phyloP scores from a whole-genome alignment of 2,329 filamentous ascomycete genomes.

The Sarocladiaceae sp. region DNA sequence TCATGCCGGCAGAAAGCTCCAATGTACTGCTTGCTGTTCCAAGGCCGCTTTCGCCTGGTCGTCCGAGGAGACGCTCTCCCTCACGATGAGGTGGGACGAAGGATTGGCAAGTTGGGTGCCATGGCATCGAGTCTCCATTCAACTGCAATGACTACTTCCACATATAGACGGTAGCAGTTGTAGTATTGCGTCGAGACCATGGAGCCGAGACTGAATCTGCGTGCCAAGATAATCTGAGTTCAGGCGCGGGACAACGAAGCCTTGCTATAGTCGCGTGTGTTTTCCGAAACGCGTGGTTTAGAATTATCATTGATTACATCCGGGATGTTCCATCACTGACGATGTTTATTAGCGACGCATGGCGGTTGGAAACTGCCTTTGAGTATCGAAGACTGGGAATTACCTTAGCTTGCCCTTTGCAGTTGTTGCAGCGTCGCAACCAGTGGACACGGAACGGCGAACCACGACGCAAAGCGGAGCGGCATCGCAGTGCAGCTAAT shows the following conservation, averaged over 20 bases:
- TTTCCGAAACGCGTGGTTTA: too few species aligned
- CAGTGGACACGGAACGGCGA: conserved; percentile 5
- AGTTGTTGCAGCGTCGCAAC: conserved; percentile 1
- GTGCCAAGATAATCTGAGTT: conserved; percentile 1
- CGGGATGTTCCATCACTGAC: too few species aligned
- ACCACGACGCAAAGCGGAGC: conserved; percentile 5
- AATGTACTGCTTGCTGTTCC: neutral
- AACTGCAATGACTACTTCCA: neutral
- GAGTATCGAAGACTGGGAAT: too few species aligned
- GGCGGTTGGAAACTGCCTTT: too few species aligned
- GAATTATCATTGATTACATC: too few species aligned
- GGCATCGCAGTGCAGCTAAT: conserved; percentile 7
- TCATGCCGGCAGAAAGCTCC: neutral
- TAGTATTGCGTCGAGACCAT: neutral
- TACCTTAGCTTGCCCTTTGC: neutral
- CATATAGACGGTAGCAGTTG: neutral
- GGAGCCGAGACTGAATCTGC: neutral
- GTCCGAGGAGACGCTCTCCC: neutral
- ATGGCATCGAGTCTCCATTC: neutral
- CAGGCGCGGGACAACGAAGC: neutral
- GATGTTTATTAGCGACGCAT: too few species aligned
- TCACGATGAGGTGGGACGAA: neutral
- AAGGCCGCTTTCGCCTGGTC: neutral
- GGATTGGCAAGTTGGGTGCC: neutral
- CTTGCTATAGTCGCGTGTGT: too few species aligned